phyloP scores from a whole-genome alignment of 2,329 filamentous ascomycete genomes.

The Penicillium freii region DNA sequence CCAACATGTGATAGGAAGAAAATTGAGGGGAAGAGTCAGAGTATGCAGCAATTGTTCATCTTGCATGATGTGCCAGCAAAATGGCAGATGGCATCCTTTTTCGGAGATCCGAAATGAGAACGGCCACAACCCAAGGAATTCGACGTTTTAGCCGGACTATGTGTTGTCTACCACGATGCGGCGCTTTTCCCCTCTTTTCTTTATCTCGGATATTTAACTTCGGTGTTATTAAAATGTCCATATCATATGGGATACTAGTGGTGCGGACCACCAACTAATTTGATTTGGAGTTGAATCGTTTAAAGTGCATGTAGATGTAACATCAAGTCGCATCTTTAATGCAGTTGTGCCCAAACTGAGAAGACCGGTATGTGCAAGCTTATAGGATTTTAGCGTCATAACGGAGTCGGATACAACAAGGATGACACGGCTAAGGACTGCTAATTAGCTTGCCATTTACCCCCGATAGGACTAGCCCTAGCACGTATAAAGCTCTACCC shows the following conservation, averaged over 20 bases:
- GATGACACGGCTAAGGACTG: background rate
- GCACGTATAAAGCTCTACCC: background rate
- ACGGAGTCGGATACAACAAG: background rate
- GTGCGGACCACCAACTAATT: background rate
- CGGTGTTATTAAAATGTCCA: background rate
- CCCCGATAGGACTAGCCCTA: background rate
- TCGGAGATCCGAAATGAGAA: background rate
- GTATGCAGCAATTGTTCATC: background rate
- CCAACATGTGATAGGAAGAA: background rate
- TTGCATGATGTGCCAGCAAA: constrained; percentile 1
- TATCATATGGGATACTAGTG: background rate
- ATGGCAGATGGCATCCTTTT: background rate
- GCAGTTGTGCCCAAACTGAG: background rate
- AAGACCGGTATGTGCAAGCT: background rate
- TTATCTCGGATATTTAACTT: background rate
- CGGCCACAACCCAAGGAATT: background rate
- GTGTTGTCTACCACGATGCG: background rate
- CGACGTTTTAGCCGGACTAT: background rate
- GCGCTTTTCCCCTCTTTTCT: constrained; percentile 5
- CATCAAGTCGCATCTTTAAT: constrained; percentile 3
- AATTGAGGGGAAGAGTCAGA: background rate
- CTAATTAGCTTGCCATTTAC: background rate
- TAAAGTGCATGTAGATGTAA: background rate
- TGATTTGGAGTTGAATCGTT: background rate
- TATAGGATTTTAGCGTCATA: background rate